phyloP scores from a whole-genome alignment of 2,329 filamentous ascomycete species.

The Diplodia sapinea region DNA sequence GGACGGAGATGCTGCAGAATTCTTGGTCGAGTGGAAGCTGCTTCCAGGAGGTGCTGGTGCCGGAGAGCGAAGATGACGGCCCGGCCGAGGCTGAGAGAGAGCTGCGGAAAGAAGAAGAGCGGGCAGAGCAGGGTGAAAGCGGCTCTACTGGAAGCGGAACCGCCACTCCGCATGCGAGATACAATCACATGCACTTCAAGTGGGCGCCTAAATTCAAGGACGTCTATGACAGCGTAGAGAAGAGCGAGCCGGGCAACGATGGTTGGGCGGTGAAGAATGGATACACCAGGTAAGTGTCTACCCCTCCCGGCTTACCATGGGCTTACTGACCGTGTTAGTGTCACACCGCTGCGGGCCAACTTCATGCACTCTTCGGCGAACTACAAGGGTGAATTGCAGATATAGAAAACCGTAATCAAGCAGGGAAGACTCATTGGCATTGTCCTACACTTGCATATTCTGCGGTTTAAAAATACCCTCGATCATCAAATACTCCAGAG shows the following conservation, averaged over 20 bases:
- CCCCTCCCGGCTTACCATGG: slow-evolving; percentile 1
- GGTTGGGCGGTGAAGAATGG: slow-evolving; percentile 91
- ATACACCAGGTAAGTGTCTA: slow-evolving; percentile 72
- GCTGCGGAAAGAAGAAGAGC: slow-evolving; percentile 69
- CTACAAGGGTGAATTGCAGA: slow-evolving; percentile 70
- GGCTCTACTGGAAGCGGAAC: slow-evolving; percentile 38
- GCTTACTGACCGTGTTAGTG: slow-evolving; percentile 56
- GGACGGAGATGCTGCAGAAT: slow-evolving; percentile 87
- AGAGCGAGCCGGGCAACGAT: slow-evolving; percentile 78
- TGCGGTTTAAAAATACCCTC: not conserved
- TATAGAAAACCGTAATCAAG: slow-evolving; percentile 1
- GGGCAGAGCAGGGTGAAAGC: slow-evolving; percentile 35
- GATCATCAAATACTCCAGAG: not conserved
- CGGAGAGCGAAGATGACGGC: slow-evolving; percentile 61
- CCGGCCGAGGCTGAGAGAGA: slow-evolving; percentile 72
- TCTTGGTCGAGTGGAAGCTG: slow-evolving; percentile 78
- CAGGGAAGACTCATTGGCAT: not conserved
- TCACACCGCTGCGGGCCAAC: slow-evolving; percentile 90
- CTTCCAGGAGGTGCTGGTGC: slow-evolving; percentile 78
- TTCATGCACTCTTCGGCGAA: slow-evolving; percentile 77
- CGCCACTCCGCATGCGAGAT: slow-evolving; percentile 53
- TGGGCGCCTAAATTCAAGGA: slow-evolving; percentile 89
- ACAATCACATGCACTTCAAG: slow-evolving; percentile 87
- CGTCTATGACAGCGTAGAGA: slow-evolving; percentile 84
- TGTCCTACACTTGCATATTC: not conserved